Evolutionary conservation across 2,329 filamentous ascomycete genomes (phyloP), one percentile per base, ranked within the genome.

Genomic region (Claviceps humidiphila): DNA sequence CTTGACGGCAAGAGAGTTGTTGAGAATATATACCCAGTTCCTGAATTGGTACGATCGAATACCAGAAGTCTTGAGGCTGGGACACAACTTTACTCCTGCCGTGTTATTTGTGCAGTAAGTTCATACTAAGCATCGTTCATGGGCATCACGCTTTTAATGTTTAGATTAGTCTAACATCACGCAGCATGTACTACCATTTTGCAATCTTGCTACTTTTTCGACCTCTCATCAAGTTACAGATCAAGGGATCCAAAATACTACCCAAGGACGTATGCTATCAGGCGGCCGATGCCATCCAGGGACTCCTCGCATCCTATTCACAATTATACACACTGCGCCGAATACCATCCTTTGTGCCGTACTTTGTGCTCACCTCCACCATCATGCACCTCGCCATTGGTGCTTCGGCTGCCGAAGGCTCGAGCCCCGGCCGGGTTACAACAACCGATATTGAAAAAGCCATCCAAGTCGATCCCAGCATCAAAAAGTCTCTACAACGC

Each of bases 51-150:
- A 87, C 62, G 78, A 80, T 53, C 72, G 70, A 26, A 77, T 89
- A 54, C 85, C 85, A 0, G 74, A 79, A 54, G 75, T 79, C 2
- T 69, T 89, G 49, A 72, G 77, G 22, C 65, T 88, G 3, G 80
- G 81, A 2, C 77, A 84, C 54, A 85, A 83, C 58, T 85, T 85
- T 50, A 84, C 84, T 3, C 84, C 85, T 11, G 81, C 86, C 46
- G 83, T 88, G 39, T 68, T 89, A 20, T 83, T 86, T 55, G 76
- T 85, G 40, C 85, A 89, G 85, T 88, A 71, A 72, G 85, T 60
- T 34, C 13, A 52, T 13, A 6, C 24, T 34, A 38, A 13, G 2
- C 1, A 3, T 8, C 1, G 39, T 39, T 39, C 13, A n/a, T 24
- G 20, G 6, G 5, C 1, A 22, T 13, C 20, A 13, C 7, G 11